Evolutionary conservation across 2,329 filamentous ascomycete species (phyloP).

Genomic region (Clathrospora elynae): DNA sequence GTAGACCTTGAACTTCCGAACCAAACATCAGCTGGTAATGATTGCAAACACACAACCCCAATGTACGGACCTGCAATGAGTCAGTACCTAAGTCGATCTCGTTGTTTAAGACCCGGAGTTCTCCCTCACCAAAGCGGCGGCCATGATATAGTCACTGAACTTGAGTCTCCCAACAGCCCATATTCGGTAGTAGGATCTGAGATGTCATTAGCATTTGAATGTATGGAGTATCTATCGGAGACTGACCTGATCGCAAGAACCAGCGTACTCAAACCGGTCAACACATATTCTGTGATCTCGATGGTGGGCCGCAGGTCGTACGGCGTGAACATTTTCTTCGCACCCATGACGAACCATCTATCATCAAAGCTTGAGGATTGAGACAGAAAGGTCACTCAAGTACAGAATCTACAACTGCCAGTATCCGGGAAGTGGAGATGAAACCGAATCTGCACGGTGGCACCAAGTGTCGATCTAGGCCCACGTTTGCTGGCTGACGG

Average conservation of each 20-base stretch:
- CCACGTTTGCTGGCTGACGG: slow-evolving; percentile 3
- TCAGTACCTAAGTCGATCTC: background rate
- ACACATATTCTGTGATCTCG: slow-evolving; percentile 27
- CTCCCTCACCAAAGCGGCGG: slow-evolving; percentile 27
- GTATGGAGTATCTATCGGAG: background rate
- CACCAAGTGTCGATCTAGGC: background rate
- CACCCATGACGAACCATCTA: slow-evolving; percentile 11
- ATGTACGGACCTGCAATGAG: slow-evolving; percentile 27
- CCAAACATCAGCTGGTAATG: slow-evolving; percentile 35
- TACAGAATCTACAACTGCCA: background rate
- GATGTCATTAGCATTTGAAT: background rate
- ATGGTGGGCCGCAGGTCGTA: slow-evolving; percentile 26
- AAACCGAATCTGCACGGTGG: background rate
- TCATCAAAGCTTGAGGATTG: background rate
- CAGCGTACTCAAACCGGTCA: slow-evolving; percentile 30
- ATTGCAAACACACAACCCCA: slow-evolving; percentile 37
- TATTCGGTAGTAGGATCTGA: slow-evolving; percentile 35
- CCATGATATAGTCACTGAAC: slow-evolving; percentile 32
- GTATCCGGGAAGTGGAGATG: background rate
- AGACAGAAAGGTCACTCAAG: background rate
- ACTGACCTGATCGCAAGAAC: slow-evolving; percentile 23
- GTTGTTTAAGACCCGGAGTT: background rate
- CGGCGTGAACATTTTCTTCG: slow-evolving; percentile 25
- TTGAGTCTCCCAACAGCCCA: slow-evolving; percentile 32
- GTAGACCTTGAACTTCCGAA: slow-evolving; percentile 18